These are phyloP conservation scores for Fusarium ambrosium DNA, from an alignment of 2,329 filamentous ascomycete genomes.

Conservation along the genomic window DNA sequence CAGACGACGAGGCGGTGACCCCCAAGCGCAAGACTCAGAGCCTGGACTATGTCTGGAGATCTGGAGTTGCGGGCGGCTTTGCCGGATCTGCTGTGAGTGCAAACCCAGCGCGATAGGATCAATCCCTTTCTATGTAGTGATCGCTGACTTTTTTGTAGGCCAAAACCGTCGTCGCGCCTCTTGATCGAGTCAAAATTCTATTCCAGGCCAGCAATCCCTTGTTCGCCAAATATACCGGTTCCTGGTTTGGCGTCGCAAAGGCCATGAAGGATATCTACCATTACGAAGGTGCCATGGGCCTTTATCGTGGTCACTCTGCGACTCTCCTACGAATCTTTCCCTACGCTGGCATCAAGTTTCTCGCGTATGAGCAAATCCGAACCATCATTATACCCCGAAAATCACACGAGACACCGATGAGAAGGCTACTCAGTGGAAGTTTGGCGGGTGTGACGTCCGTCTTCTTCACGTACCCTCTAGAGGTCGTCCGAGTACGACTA, in stretches of 20 bases:
- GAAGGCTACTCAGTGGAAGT: slow-evolving; percentile 81
- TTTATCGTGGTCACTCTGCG: slow-evolving; percentile 95
- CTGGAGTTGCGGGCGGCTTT: slow-evolving; percentile 87
- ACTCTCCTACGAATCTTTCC: slow-evolving; percentile 96
- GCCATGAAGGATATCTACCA: slow-evolving; percentile 88
- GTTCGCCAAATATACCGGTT: slow-evolving; percentile 92
- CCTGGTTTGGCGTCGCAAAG: slow-evolving; percentile 85
- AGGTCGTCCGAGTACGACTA: slow-evolving; percentile 91
- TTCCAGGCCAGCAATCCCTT: slow-evolving; percentile 96
- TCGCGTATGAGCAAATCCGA: slow-evolving; percentile 97
- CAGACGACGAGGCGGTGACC: slow-evolving; percentile 61
- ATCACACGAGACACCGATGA: slow-evolving; percentile 82
- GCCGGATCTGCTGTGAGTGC: slow-evolving; percentile 89
- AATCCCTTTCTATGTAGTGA: background rate
- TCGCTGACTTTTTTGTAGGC: slow-evolving; percentile 67
- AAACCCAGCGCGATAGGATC: background rate
- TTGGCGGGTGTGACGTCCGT: slow-evolving; percentile 89
- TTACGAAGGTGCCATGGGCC: slow-evolving; percentile 78
- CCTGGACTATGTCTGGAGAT: slow-evolving; percentile 86
- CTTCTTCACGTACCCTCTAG: slow-evolving; percentile 95
- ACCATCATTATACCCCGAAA: slow-evolving; percentile 78
- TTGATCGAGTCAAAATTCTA: slow-evolving; percentile 98
- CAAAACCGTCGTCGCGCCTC: slow-evolving; percentile 94
- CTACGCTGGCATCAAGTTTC: slow-evolving; percentile 97
- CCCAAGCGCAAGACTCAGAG: slow-evolving; percentile 70